Percentiles rank a stretch among this genome's conserved stretches.
These are phyloP conservation scores for Aspergillus sergii DNA, from an alignment of 2,329 filamentous ascomycete genomes.

Conservation along the genomic window DNA sequence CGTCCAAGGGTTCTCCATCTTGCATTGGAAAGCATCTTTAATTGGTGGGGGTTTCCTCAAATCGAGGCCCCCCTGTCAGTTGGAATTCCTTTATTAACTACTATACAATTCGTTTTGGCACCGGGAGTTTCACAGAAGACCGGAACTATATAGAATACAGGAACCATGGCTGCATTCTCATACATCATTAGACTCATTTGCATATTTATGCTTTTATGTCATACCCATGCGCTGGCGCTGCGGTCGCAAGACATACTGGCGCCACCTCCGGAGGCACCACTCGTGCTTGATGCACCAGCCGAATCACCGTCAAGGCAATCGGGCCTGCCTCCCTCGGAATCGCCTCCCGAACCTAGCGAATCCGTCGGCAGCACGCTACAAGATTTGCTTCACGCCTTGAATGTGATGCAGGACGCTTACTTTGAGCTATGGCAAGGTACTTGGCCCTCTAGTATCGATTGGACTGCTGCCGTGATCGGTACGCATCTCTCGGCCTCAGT, in stretches of 20 bases:
- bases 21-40: neutral
- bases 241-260: constrained; percentile 29
- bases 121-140: neutral
- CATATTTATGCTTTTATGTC: constrained; percentile 23
- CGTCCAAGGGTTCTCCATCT: neutral
- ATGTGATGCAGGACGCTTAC: constrained; percentile 75
- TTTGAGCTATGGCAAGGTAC: constrained; percentile 76
- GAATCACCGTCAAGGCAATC: constrained; percentile 13
- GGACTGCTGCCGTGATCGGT: constrained; percentile 84
- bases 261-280: constrained; percentile 15
- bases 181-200: constrained; percentile 26
- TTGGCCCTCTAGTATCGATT: constrained; percentile 87
- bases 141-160: neutral
- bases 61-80: neutral
- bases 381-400: constrained; percentile 64
- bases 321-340: constrained; percentile 14
- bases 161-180: constrained; percentile 13
- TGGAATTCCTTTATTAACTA: neutral
- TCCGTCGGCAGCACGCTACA: constrained; percentile 30
- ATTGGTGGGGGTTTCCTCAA: neutral
- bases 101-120: neutral
- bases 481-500: constrained; percentile 77
- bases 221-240: constrained; percentile 34
- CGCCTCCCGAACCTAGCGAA: constrained; percentile 20
- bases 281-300: constrained; percentile 13